A percentile compares a stretch with the other conserved stretches of the same genome.
Evolutionary conservation across 768 basidiomycete species (phyloP).

Genomic region (Cyathus striatus): DNA sequence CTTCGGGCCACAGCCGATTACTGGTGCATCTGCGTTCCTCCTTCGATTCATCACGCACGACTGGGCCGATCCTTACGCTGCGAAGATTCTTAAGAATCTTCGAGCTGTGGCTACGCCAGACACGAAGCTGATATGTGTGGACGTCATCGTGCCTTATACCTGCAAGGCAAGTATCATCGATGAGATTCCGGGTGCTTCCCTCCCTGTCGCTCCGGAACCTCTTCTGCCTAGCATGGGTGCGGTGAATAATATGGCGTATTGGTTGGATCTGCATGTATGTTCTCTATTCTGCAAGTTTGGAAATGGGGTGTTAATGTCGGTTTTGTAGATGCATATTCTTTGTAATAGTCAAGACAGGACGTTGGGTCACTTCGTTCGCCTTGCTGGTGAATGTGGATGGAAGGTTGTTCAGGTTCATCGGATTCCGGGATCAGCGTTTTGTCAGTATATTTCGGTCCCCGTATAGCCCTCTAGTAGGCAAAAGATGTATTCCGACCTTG

Average conservation of each 20-base stretch:
- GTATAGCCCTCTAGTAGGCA: no score
- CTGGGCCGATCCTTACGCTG: slow-evolving; percentile 42
- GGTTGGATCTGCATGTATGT: background rate
- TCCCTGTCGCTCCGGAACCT: background rate
- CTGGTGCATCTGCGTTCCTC: slow-evolving; percentile 41
- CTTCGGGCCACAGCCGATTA: slow-evolving; percentile 43
- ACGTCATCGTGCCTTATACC: background rate
- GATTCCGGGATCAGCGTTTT: background rate
- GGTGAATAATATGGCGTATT: background rate
- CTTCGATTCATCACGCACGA: slow-evolving; percentile 55
- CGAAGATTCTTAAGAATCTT: background rate
- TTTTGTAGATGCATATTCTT: background rate
- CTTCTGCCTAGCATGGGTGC: background rate
- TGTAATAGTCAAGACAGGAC: background rate
- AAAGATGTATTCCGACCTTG: no score
- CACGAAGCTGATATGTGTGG: background rate
- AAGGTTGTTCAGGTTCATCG: background rate
- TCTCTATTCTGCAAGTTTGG: no score
- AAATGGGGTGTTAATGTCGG: no score
- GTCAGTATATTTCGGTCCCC: background rate
- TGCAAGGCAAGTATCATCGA: background rate
- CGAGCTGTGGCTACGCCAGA: background rate
- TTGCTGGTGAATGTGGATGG: background rate
- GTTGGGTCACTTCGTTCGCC: background rate
- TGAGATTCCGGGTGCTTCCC: background rate